Base-by-base conservation (phyloP, 164 flowering plant genomes). In the Stephania cephalantha region DNA sequence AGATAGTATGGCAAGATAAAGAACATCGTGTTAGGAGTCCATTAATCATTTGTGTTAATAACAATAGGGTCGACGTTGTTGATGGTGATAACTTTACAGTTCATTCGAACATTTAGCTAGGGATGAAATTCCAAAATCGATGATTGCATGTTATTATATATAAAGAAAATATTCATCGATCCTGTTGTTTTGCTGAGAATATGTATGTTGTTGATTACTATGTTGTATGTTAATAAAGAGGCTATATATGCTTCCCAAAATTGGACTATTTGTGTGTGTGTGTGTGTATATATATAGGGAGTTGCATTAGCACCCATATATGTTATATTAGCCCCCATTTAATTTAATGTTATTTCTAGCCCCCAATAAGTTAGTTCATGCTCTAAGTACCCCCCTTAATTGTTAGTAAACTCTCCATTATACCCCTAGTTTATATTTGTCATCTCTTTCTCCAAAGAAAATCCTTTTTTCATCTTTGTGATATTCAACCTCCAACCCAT, bases 1-100 rank as follows among this genome's bases (percentile, higher is more conserved):
- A 87, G 79, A 86, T 91, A 4, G 83, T 83, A 1, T 88, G 91
- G 90, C 85, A 83, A 1, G 90, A 89, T 74, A 88, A 89, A 0
- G 75, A 69, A 69, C 91, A 89, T 63, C 64, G 61, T 52, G 95
- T 91, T 2, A 84, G 87, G 74, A 88, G 87, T 73, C 91, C 92
- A 68, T n/a, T 89, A 70, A 86, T 82, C 18, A 92, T 89, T 25
- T 46, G 58, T 61, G 86, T 88, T 20, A 85, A 84, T 77, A 85
- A 76, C 53, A 65, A 48, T 6, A 44, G 2, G n/a, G 35, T 31
- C 35, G 35, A 31, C 42, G 42, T 35, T 35, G 42, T 35, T 35
- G 61, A 18, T 70, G 66, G 1, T 18, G 20, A 7, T 68, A 70
- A 67, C 9, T 46, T 70, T 50, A 25, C 20, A 9, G 13, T 29